These are phyloP conservation scores for Ophiocordyceps polyrhachis-furcata DNA, from an alignment of 2,329 filamentous ascomycete genomes.

Conservation along the genomic window DNA sequence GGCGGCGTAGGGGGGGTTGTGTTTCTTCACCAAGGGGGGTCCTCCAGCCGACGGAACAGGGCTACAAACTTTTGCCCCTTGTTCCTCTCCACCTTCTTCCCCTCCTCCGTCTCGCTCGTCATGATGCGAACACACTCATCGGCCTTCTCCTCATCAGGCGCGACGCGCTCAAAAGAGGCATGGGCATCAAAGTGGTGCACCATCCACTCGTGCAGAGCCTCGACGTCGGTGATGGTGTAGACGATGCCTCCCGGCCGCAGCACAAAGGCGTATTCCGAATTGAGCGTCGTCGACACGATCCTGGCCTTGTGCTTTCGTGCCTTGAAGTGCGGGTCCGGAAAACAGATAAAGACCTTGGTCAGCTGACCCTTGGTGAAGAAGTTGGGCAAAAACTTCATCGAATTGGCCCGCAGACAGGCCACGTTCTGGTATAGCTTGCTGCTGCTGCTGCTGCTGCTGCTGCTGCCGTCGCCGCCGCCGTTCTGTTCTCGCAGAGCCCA, in stretches of 20 bases:
- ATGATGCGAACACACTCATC: slow-evolving; percentile 59
- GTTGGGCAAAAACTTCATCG: slow-evolving; percentile 99
- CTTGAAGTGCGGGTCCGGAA: slow-evolving; percentile 97
- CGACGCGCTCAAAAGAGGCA: slow-evolving; percentile 59
- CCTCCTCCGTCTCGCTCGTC: slow-evolving; percentile 80
- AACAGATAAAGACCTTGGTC: slow-evolving; percentile 89
- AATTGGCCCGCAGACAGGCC: slow-evolving; percentile 75
- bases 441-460: too few species aligned
- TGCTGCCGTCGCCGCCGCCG: slow-evolving; percentile 10
- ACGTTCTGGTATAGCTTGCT: slow-evolving; percentile 59
- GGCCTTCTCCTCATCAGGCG: slow-evolving; percentile 44
- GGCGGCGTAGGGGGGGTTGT: not conserved
- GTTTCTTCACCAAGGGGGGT: slow-evolving; percentile 50
- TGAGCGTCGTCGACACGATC: slow-evolving; percentile 76
- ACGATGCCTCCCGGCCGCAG: slow-evolving; percentile 67
- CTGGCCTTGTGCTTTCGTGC: slow-evolving; percentile 90
- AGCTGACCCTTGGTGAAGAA: slow-evolving; percentile 75
- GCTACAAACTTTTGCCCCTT: slow-evolving; percentile 82
- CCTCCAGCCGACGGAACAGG: slow-evolving; percentile 61
- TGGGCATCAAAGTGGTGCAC: slow-evolving; percentile 65
- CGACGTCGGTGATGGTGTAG: slow-evolving; percentile 95
- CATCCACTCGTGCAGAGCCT: slow-evolving; percentile 90
- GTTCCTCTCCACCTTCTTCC: slow-evolving; percentile 89
- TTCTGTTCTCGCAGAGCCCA: slow-evolving; percentile 57
- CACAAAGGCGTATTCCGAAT: slow-evolving; percentile 85